Evolutionary conservation across 1,139 yeast species (phyloP), one percentile per base, ranked within the genome.

Genomic region (Insectozyma bohioensis): DNA sequence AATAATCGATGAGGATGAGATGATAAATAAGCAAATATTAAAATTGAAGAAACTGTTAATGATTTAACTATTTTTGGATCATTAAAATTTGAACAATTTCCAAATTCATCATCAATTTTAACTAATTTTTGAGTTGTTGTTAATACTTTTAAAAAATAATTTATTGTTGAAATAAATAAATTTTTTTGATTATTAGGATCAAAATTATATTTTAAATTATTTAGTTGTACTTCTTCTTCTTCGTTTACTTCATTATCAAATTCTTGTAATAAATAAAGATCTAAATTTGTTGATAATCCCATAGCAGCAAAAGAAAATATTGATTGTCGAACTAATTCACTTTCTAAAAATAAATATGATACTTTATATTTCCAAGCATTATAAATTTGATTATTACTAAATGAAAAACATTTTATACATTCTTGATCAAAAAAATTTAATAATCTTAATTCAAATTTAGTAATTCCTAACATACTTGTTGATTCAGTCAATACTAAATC

Each of bases 391-490:
- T 54, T 49, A 12, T 50, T 49, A 3, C 41, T 42, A 35, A 31
- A 43, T 12, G 47, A 40, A 22, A 45, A 55, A 12, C 57, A 30
- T 4, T 52, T 46, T 5, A 58, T 41, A 36, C 67, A 60, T 31
- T 48, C 49, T 19, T 35, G 37, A 24, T 60, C 51, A 43, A 63
- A 63, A 39, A 57, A 61, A 10, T 50, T 46, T 16, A 63, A 36
- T 24, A 63, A 51, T 20, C 62, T 47, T 20, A 51, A 46, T 38
- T 64, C 69, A 36, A 62, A 62, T 14, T 43, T 47, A 15, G 61
- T 42, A 12, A 64, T 43, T 2, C 51, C 43, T 25, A 63, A 37
- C 20, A 56, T 60, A 5, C 33, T 28, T 12, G 45, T 36, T 4
- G 49, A 24, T 27, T 39, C 40, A 11, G 40, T 44, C 21, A 47